Evolutionary conservation across 139 green algal species (phyloP).

Genomic region (Zygnema cylindricum): DNA sequence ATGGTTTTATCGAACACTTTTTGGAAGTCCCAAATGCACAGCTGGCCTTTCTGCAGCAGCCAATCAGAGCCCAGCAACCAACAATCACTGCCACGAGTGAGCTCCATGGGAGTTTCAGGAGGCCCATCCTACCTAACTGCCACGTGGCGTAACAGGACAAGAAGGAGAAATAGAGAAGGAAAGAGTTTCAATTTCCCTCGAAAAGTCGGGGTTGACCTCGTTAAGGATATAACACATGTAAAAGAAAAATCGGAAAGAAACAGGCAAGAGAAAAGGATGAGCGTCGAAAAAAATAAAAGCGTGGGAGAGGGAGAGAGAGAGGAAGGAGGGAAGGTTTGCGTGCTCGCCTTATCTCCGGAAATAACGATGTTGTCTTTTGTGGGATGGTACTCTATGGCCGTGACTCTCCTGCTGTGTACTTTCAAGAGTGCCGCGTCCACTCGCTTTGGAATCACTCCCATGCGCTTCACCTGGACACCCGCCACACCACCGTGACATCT

Average conservation of each 20-base stretch:
- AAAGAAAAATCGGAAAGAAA: neutral
- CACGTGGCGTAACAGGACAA: too few species aligned
- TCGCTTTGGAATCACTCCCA: slow-evolving; percentile 57
- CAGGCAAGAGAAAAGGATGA: neutral
- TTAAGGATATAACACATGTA: neutral
- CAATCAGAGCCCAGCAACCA: neutral
- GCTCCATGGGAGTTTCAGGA: too few species aligned
- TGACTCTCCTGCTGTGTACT: slow-evolving; percentile 78
- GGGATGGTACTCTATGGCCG: slow-evolving; percentile 82
- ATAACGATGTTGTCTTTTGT: slow-evolving; percentile 74
- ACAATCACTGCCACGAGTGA: too few species aligned
- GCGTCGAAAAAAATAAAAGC: neutral
- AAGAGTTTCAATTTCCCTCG: too few species aligned
- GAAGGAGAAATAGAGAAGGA: too few species aligned
- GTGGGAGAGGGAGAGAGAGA: neutral
- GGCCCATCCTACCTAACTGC: too few species aligned
- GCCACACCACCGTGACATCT: too few species aligned
- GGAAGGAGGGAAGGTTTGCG: neutral
- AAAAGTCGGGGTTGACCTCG: neutral
- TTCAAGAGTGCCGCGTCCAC: slow-evolving; percentile 85
- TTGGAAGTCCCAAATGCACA: slow-evolving; percentile 84
- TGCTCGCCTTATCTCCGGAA: slow-evolving; percentile 81
- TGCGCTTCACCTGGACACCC: slow-evolving; percentile 48
- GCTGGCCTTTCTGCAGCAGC: slow-evolving; percentile 59
- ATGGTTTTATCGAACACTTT: slow-evolving; percentile 81